A percentile compares a stretch with the other conserved stretches of the same genome.
Conservation (phyloP, 371 early-diverging fungal species). For the Furculomyces boomerangus region DNA sequence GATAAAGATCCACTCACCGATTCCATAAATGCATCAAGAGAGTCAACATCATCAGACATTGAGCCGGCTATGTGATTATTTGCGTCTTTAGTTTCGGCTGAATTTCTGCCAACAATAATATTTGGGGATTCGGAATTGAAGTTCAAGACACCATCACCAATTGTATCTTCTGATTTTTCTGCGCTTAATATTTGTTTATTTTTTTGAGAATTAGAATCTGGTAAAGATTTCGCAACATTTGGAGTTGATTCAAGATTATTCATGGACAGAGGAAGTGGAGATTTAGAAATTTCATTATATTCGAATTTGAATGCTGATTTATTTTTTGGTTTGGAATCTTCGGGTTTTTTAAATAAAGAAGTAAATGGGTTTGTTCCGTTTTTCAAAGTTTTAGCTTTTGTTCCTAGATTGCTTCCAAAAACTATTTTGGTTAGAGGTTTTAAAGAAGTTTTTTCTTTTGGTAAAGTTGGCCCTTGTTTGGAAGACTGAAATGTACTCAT, state of each 20-base stretch:
- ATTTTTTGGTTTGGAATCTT: too few species aligned
- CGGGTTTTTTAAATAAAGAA: too few species aligned
- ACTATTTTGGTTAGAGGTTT: too few species aligned
- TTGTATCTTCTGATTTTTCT: neutral
- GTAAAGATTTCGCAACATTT: neutral
- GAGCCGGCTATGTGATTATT: neutral
- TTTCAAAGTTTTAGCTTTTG: too few species aligned
- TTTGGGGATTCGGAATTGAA: constrained; percentile 1
- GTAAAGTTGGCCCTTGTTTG: neutral
- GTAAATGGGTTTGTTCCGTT: too few species aligned
- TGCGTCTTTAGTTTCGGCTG: neutral
- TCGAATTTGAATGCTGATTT: too few species aligned
- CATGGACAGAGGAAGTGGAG: too few species aligned
- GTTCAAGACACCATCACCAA: neutral
- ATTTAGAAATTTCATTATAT: too few species aligned
- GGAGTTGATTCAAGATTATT: too few species aligned
- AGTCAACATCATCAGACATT: constrained; percentile 8
- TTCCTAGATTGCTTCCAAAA: too few species aligned
- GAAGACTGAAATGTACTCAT: too few species aligned
- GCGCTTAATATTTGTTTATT: neutral
- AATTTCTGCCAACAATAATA: neutral
- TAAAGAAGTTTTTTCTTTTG: neutral
- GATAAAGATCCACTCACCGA: constrained; percentile 21
- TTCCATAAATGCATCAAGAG: constrained; percentile 32
- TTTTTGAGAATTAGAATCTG: neutral